phyloP scores from a whole-genome alignment of 2,329 filamentous ascomycete species.

The Chaetomium globosum region DNA sequence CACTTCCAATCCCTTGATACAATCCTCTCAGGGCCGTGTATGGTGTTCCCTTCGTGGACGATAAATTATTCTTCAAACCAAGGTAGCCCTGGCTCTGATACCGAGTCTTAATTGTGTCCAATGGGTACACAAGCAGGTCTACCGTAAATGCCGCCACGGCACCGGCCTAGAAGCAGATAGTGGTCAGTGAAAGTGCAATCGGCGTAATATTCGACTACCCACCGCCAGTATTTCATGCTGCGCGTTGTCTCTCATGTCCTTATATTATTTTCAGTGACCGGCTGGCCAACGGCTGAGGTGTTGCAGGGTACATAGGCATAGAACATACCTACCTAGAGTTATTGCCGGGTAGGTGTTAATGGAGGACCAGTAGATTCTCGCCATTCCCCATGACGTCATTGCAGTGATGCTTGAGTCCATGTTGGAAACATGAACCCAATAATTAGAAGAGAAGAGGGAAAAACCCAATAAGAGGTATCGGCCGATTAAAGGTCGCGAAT shows the following conservation, averaged over 20 bases:
- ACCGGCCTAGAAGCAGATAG: constrained; percentile 64
- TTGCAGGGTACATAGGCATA: too few relatives aligned
- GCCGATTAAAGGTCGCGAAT: neutral
- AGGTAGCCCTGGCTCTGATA: constrained; percentile 78
- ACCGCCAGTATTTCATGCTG: neutral
- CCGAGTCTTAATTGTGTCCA: constrained; percentile 88
- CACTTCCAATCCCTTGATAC: constrained; percentile 85
- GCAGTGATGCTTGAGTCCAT: too few relatives aligned
- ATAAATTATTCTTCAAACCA: constrained; percentile 63
- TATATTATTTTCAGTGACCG: neutral
- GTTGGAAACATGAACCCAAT: neutral
- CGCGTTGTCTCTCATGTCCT: neutral
- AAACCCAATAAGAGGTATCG: neutral
- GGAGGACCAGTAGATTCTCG: neutral
- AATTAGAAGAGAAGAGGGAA: neutral
- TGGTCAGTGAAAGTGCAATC: neutral
- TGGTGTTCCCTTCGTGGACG: constrained; percentile 58
- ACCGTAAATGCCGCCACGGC: constrained; percentile 84
- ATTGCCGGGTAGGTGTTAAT: neutral
- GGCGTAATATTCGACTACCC: neutral
- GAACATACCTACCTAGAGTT: neutral
- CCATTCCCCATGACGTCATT: neutral
- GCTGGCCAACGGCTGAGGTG: neutral
- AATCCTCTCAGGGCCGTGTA: constrained; percentile 63
- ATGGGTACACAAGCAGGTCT: constrained; percentile 80